Evolutionary conservation across 371 early-diverging fungal genomes (phyloP), one percentile per base, ranked within the genome.

Genomic region (Blastocladiella emersonii): DNA sequence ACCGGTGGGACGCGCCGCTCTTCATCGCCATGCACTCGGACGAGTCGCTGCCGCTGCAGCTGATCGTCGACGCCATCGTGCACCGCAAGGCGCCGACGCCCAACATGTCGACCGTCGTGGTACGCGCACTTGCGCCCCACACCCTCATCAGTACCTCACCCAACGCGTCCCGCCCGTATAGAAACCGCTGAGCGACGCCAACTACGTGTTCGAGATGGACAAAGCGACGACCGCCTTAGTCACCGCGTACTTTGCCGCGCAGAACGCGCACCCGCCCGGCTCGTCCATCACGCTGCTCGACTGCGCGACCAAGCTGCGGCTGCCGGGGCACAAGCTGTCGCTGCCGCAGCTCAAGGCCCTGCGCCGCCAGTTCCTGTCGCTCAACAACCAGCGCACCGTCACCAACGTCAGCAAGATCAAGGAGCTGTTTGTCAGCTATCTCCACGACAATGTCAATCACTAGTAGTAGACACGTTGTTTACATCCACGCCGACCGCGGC

Each of bases 1-100:
- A 90, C 68, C 76, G 91, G 56, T 98, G 98, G 98, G 98, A 98
- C 71, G 79, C 90, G 8, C 98, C 98, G 19, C 76, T 95, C 27
- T 93, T 94, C 66, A 87, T 89, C 0, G 72, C 93, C 10, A 75
- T 91, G 35, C 86, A 86, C 61, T 82, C 87, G 44, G 92, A 83
- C 53, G 43, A 12, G 69, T 71, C 63, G 64, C 79, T 21, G 32
- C 87, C 88, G 17, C 72, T 73, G 32, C 82, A 86, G 35, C 72
- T 73, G 34, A 86, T 94, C 56, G 85, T 89, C 83, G 84, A 85
- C 61, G 85, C 93, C 23, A 68, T 94, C 6, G 75, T 93, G 36
- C 68, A 84, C 63, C 76, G 80, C 41, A 86, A 85, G 60, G 80
- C 93, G 19, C 84, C 84, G 62, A 85, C 88, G n/a, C 96, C 91